Evolutionary conservation across 441 rosid species (phyloP).

Genomic region (Lepidium campestre): DNA sequence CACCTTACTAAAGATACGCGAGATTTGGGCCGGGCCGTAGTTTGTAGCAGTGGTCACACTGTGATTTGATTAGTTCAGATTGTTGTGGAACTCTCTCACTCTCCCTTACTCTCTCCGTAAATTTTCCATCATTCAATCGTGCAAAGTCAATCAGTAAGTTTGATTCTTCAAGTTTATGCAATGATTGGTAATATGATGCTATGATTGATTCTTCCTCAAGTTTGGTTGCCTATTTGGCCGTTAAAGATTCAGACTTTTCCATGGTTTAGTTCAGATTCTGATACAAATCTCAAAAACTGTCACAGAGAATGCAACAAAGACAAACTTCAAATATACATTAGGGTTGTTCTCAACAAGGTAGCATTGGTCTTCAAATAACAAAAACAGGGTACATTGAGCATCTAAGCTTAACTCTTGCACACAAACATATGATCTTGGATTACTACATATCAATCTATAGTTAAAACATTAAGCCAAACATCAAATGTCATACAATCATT

Average conservation of each 20-base stretch:
- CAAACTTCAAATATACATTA: no score
- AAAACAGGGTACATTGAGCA: background rate
- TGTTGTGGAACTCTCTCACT: background rate
- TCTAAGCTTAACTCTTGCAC: background rate
- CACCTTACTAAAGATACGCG: background rate
- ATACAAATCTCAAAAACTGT: background rate
- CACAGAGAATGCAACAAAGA: background rate
- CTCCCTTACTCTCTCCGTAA: background rate
- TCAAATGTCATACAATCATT: conserved; percentile 14
- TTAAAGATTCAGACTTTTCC: background rate
- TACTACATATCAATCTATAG: background rate
- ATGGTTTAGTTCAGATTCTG: background rate
- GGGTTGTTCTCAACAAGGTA: no score
- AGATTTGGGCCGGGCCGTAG: background rate
- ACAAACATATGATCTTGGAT: background rate
- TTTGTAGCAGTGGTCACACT: background rate
- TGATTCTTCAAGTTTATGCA: background rate
- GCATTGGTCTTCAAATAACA: background rate
- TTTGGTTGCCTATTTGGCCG: background rate
- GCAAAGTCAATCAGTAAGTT: background rate
- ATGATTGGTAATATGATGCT: background rate
- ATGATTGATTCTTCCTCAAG: background rate
- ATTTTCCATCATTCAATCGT: background rate
- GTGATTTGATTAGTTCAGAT: background rate
- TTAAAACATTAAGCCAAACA: conserved; percentile 18